Evolutionary conservation across 257 asterid species (phyloP), one percentile per base, ranked within the genome.

Genomic region (Euphrasia confusa): DNA sequence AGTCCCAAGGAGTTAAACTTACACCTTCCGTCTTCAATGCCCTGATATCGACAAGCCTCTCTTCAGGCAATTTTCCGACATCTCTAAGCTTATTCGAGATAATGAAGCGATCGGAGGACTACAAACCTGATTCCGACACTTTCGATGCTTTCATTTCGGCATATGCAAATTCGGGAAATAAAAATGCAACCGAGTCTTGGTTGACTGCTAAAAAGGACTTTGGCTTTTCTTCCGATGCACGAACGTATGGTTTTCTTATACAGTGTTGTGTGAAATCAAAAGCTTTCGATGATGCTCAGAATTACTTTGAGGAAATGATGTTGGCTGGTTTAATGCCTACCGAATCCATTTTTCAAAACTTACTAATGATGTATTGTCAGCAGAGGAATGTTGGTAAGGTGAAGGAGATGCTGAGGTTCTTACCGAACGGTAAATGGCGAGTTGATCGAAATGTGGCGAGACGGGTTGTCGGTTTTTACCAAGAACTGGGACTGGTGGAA

Each of bases 81-180:
- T 81, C 86, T 7, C 24, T 80, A 62, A 80, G 86, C 78, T 74
- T 83, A 21, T 80, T 73, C 42, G 84, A 83, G 57, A 68, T 80
- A 28, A 83, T 83, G 89, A 75, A 64, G 65, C 30, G 39, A 18
- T 83, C 84, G 0, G 80, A 75, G 61, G 53, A 50, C 58, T 73
- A 42, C 72, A 75, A 42, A 54, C 77, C 83, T 0, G 54, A 77
- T 75, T 68, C 80, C 10, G 66, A 77, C 37, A 75, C 86, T 37
- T 80, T 68, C 33, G 39, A 67, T 49, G 70, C 82, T 37, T 80
- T 83, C 69, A 73, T 83, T 18, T 70, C 49, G 30, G 65, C 75
- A 45, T 71, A 75, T 69, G 79, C 82, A 10, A 74, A 70, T 18
- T 32, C 18, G 73, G 83, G 85, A 69, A 73, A 83, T 65, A 71